Evolutionary conservation across 805 yeast genomes (phyloP), one percentile per base, ranked within the genome.

Genomic region (Candida dajiaensis): DNA sequence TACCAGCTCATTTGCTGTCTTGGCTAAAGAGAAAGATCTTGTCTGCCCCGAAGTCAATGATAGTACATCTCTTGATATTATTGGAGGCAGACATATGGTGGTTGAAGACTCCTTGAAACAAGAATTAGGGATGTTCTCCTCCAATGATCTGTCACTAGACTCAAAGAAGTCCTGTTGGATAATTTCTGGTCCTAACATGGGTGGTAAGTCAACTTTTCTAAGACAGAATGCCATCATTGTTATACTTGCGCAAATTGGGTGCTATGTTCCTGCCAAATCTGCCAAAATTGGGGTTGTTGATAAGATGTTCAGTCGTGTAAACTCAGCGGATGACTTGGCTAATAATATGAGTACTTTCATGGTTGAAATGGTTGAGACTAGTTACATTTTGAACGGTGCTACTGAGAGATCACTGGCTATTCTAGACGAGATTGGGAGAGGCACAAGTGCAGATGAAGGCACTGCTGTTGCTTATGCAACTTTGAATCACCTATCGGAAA

Each of bases 391-490:
- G 42, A 81, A 85, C 44, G 78, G 86, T 10, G 90, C 95, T 2
- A 83, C 95, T 0, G 67, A 73, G 21, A 81, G 83, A 51, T 89
- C 97, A 7, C 73, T 94, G 44, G 81, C 95, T 37, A 81, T 94
- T n/a, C 80, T 94, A 46, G 99, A 94, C 65, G 99, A 94, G 63
- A 80, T 94, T 42, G 99, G 99, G 5, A 77, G 99, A 59, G 76
- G 77, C 16, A 73, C 77, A 1, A 75, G 81, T 43, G 84, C 97
- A 0, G 86, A 88, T 63, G 99, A 94, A 66, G 99, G 99, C 0
- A 89, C 92, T 67, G 98, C 98, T 0, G 75, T 94, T 33, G 99
- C 99, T 0, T 92, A 95, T 89, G 85, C 97, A 0, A 92, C 94
- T 40, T 81, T 92, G 50, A 92, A 87, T 58, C 83, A 86, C 66